Evolutionary conservation across 768 basidiomycete species (phyloP), one percentile per base, ranked within the genome.

Genomic region (Paxillus ammoniavirescens): DNA sequence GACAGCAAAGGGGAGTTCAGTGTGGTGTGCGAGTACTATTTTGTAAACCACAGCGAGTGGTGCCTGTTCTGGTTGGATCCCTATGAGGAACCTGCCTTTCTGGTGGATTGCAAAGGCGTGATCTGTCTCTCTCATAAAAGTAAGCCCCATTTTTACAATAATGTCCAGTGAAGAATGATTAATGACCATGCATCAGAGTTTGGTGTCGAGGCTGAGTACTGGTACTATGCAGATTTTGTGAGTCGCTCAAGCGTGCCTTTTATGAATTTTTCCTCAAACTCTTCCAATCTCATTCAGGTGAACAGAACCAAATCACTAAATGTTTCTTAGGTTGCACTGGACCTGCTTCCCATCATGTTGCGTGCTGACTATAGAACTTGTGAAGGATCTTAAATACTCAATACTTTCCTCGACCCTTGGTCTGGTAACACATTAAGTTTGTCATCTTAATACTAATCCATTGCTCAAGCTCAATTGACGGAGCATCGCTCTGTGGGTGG

Each of bases 11-110:
- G 56, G 0, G 65, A 67, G 17, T n/a, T 8, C 5, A 14, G 13
- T 9, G 33, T 37, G 37, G 42, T 54, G 18, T 57, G 63, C 56
- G 28, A 70, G 55, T 81, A 81, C 58, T 81, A 80, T 55, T 77
- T 75, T 46, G 76, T 73, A 12, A 69, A 80, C 55, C 79, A 80
- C 47, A 30, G 56, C 0, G 62, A 63, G 0, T 72, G 75, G 9
- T 62, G 67, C 5, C 65, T 82, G n/a, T 83, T 82, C 52, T 84
- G 77, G 71, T 50, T 82, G 26, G 73, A 81, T 37, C 55, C 69
- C 0, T 74, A 71, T 26, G 55, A 72, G 1, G 65, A 74, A 3
- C 49, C 50, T 1, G 35, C 61, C 33, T 59, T 79, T 48, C 28
- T 74, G 62, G 65, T 6, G 41, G 68, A 76, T 33, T 63, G 73